These are phyloP conservation scores for Eragrostis curvula DNA, from an alignment of 176 grass and related monocot genomes.

Conservation along the genomic window DNA sequence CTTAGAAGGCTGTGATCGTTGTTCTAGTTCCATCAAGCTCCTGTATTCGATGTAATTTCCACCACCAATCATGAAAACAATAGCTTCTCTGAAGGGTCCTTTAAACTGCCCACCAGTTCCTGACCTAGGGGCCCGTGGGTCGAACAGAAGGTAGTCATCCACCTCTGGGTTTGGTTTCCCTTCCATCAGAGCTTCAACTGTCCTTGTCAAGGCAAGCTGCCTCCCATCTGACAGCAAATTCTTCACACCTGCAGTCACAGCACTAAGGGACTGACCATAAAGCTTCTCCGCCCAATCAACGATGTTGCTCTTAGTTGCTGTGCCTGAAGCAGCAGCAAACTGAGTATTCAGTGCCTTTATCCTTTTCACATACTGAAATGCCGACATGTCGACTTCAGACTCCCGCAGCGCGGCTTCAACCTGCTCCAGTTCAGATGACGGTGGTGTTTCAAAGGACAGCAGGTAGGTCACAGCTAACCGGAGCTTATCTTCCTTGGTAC, in stretches of 20 bases:
- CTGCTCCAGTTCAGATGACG: conserved; percentile 69
- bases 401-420: conserved; percentile 76
- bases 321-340: conserved; percentile 72
- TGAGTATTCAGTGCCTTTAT: conserved; percentile 86
- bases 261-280: conserved; percentile 86
- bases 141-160: conserved; percentile 90
- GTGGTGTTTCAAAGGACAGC: conserved; percentile 72
- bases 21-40: conserved; percentile 83
- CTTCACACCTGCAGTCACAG: conserved; percentile 85
- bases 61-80: conserved; percentile 99
- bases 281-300: conserved; percentile 99
- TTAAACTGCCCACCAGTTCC: conserved; percentile 80
- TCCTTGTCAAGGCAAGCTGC: conserved; percentile 85
- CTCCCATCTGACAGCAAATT: conserved; percentile 87
- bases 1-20: conserved; percentile 76
- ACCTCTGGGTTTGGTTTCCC: conserved; percentile 86
- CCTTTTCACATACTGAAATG: conserved; percentile 92
- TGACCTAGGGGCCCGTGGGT: conserved; percentile 77
- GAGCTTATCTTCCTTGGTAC: conserved; percentile 89
- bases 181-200: conserved; percentile 92
- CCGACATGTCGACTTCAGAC: conserved; percentile 77
- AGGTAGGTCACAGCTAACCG: conserved; percentile 85
- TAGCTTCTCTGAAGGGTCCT: conserved; percentile 97
- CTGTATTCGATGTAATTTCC: conserved; percentile 98
- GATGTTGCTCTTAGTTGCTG: conserved; percentile 79